Percentiles rank a stretch among this genome's conserved stretches.
phyloP scores from a whole-genome alignment of 139 green algal genomes.

The Prasinococcaceae sp. region DNA sequence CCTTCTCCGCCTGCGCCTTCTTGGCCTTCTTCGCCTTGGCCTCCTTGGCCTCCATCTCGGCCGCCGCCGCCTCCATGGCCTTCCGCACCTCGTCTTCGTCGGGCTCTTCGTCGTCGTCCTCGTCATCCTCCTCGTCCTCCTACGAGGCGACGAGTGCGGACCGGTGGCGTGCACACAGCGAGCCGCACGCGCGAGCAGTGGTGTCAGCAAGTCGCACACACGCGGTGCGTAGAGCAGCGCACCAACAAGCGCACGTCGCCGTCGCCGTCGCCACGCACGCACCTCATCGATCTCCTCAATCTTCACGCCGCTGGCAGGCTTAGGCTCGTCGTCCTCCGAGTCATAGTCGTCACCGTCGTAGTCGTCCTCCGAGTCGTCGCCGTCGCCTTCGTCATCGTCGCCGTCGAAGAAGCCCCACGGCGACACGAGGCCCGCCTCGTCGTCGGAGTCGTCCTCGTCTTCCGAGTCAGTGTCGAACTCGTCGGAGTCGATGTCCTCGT shows the following conservation, averaged over 20 bases:
- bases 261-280: too few relatives aligned
- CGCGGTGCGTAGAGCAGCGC: too few relatives aligned
- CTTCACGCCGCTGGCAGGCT: constrained; percentile 22
- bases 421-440: background rate
- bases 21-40: background rate
- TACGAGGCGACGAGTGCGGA: too few relatives aligned
- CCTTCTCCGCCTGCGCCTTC: background rate
- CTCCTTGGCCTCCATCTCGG: background rate
- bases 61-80: constrained; percentile 5
- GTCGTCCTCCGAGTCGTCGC: constrained; percentile 26
- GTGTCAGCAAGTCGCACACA: too few relatives aligned
- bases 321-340: constrained; percentile 18
- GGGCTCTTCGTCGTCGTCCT: constrained; percentile 13
- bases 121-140: constrained; percentile 8
- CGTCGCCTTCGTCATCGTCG: constrained; percentile 15
- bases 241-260: too few relatives aligned
- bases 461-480: constrained; percentile 7
- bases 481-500: constrained; percentile 7
- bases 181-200: too few relatives aligned
- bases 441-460: constrained; percentile 7
- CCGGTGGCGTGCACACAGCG: too few relatives aligned
- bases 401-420: background rate
- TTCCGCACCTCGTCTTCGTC: constrained; percentile 6
- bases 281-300: constrained; percentile 37
- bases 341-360: constrained; percentile 38